Evolutionary conservation across 352 stramenopile species (phyloP).

Genomic region (Globisporangium orthogonon): DNA sequence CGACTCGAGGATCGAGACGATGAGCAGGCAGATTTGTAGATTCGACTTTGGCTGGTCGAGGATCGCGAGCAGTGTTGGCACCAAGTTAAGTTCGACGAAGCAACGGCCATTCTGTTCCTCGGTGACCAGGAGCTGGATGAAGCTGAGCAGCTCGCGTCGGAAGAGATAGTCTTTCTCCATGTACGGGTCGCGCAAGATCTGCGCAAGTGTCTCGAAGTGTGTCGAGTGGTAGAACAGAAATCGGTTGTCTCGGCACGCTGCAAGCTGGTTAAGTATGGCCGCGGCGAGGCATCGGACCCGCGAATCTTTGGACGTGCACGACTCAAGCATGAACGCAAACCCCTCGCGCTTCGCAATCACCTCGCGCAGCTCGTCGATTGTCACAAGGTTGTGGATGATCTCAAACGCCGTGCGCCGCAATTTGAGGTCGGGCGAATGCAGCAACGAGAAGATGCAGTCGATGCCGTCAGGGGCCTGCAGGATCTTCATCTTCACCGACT

Average conservation of each 20-base stretch:
- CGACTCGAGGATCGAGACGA: slow-evolving; percentile 52
- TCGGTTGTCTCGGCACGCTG: slow-evolving; percentile 43
- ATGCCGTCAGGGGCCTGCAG: slow-evolving; percentile 60
- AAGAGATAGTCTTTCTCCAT: slow-evolving; percentile 56
- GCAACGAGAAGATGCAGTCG: slow-evolving; percentile 60
- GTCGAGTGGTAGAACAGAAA: slow-evolving; percentile 57
- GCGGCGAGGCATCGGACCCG: slow-evolving; percentile 47
- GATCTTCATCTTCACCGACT: slow-evolving; percentile 50
- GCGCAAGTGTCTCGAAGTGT: slow-evolving; percentile 42
- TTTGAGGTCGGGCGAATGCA: slow-evolving; percentile 44
- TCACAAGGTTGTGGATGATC: slow-evolving; percentile 52
- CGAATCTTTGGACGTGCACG: slow-evolving; percentile 50
- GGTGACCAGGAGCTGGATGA: slow-evolving; percentile 46
- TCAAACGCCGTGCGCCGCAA: slow-evolving; percentile 49
- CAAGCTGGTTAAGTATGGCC: slow-evolving; percentile 51
- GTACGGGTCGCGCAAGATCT: slow-evolving; percentile 57
- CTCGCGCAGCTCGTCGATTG: slow-evolving; percentile 50
- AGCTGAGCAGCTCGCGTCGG: slow-evolving; percentile 53
- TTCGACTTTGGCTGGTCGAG: slow-evolving; percentile 31
- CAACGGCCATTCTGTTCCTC: slow-evolving; percentile 49
- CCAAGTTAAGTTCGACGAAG: slow-evolving; percentile 49
- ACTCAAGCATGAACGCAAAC: slow-evolving; percentile 59
- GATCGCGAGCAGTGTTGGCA: slow-evolving; percentile 48
- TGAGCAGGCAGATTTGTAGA: slow-evolving; percentile 33
- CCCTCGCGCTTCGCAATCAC: slow-evolving; percentile 57